A percentile compares a stretch with the other conserved stretches of the same genome.
Conservation (phyloP, 2,329 filamentous ascomycete genomes). For the Cladophialophora chaetospira region DNA sequence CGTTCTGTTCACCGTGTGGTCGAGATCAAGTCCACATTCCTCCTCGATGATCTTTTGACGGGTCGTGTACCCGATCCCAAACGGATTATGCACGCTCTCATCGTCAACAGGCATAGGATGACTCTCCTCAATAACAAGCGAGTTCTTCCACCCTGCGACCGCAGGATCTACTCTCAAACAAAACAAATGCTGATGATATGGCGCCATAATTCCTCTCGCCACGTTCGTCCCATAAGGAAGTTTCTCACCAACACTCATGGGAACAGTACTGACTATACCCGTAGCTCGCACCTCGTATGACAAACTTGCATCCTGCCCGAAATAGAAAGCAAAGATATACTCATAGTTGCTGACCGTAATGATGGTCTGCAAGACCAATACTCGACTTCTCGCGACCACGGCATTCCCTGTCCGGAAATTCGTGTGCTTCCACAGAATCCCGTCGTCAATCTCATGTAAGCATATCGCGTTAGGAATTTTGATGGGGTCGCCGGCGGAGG, state of each 20-base stretch:
- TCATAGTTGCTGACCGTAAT: conserved; percentile 49
- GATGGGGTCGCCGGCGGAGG: conserved; percentile 39
- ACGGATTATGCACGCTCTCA: conserved; percentile 50
- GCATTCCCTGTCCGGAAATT: conserved; percentile 42
- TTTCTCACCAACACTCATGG: conserved; percentile 40
- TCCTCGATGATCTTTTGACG: conserved; percentile 49
- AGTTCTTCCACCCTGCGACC: conserved; percentile 43
- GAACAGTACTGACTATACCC: conserved; percentile 48
- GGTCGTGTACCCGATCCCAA: conserved; percentile 55
- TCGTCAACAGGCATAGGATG: conserved; percentile 59
- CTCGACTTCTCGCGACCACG: conserved; percentile 38
- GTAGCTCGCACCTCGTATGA: conserved; percentile 48
- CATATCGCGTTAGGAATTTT: conserved; percentile 47
- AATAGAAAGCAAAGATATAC: conserved; percentile 49
- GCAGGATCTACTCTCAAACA: conserved; percentile 48
- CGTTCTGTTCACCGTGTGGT: conserved; percentile 49
- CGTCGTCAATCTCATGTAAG: conserved; percentile 44
- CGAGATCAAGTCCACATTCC: conserved; percentile 52
- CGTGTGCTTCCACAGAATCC: conserved; percentile 46
- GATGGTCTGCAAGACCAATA: conserved; percentile 44
- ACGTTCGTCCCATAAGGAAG: conserved; percentile 45
- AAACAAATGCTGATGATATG: conserved; percentile 50
- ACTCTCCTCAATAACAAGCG: conserved; percentile 56
- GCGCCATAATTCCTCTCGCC: conserved; percentile 46
- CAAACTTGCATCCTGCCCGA: conserved; percentile 45